These are phyloP conservation scores for Solanum appendiculatum DNA, from an alignment of 257 asterid genomes.

Conservation along the genomic window DNA sequence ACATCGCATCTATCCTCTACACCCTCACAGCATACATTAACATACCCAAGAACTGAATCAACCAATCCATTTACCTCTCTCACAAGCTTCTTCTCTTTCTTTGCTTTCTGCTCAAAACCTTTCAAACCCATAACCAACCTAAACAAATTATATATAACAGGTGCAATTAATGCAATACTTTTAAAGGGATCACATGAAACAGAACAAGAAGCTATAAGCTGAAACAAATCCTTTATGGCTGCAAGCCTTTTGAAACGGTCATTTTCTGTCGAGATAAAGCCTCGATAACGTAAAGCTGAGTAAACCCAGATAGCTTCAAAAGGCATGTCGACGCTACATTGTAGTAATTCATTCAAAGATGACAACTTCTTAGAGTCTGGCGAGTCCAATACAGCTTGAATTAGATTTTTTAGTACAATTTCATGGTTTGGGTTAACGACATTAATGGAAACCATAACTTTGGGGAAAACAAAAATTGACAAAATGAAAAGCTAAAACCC, in stretches of 20 bases:
- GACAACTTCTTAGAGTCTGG: slow-evolving; percentile 9
- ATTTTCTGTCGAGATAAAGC: slow-evolving; percentile 2
- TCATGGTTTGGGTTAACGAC: slow-evolving; percentile 34
- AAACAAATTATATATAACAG: slow-evolving; percentile 42
- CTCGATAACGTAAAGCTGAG: slow-evolving; percentile 31
- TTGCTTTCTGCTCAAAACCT: slow-evolving; percentile 27
- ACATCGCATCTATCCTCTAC: slow-evolving; percentile 15
- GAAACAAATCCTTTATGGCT: slow-evolving; percentile 39
- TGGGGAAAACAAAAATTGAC: neutral
- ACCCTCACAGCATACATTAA: slow-evolving; percentile 36
- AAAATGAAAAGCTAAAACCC: neutral
- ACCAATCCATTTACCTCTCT: slow-evolving; percentile 39
- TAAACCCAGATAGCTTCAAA: slow-evolving; percentile 62
- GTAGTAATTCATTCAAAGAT: slow-evolving; percentile 29
- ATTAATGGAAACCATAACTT: slow-evolving; percentile 28
- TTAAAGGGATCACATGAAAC: slow-evolving; percentile 34
- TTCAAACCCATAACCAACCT: slow-evolving; percentile 17
- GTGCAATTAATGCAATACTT: slow-evolving; percentile 42
- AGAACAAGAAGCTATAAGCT: slow-evolving; percentile 40
- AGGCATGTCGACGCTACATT: slow-evolving; percentile 39
- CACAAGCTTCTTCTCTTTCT: slow-evolving; percentile 32
- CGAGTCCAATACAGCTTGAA: slow-evolving; percentile 29
- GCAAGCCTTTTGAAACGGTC: slow-evolving; percentile 22
- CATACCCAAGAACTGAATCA: slow-evolving; percentile 44
- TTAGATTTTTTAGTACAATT: slow-evolving; percentile 22